Percentiles rank a stretch among this genome's conserved stretches.
These are phyloP conservation scores for Borealophlyctis nickersoniae DNA, from an alignment of 192 early-diverging fungal species.

Conservation along the genomic window DNA sequence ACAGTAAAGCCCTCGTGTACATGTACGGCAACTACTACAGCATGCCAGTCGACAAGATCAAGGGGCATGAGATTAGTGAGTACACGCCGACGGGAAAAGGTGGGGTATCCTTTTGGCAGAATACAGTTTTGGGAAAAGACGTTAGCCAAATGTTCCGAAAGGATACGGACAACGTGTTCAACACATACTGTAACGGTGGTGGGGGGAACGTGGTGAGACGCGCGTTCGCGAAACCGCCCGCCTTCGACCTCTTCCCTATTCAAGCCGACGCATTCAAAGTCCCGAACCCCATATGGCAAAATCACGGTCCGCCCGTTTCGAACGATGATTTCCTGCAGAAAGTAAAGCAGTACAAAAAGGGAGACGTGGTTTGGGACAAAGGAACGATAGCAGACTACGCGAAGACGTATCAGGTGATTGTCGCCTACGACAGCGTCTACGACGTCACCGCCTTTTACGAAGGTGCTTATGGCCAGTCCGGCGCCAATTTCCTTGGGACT, in stretches of 20 bases:
- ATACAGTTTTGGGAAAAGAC: conserved; percentile 40
- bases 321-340: conserved; percentile 23
- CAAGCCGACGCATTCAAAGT: background rate
- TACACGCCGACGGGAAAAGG: background rate
- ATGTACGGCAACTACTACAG: conserved; percentile 54
- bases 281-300: background rate
- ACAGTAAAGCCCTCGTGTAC: conserved; percentile 29
- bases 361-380: conserved; percentile 41
- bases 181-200: conserved; percentile 26
- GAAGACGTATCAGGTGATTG: conserved; percentile 11
- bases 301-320: conserved; percentile 2
- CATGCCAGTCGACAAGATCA: conserved; percentile 5
- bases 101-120: conserved; percentile 31
- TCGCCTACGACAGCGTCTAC: conserved; percentile 42
- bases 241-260: conserved; percentile 21
- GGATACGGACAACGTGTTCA: conserved; percentile 25
- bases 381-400: background rate
- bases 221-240: conserved; percentile 29
- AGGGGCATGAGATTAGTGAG: background rate
- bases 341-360: conserved; percentile 25
- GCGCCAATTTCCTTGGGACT: conserved; percentile 24
- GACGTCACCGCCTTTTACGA: conserved; percentile 34
- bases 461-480: conserved; percentile 3
- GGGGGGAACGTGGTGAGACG: background rate
- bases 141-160: conserved; percentile 43